A percentile compares a stretch with the other conserved stretches of the same genome.
Conservation (phyloP, 371 early-diverging fungal genomes). For the Haplosporangium sp. region DNA sequence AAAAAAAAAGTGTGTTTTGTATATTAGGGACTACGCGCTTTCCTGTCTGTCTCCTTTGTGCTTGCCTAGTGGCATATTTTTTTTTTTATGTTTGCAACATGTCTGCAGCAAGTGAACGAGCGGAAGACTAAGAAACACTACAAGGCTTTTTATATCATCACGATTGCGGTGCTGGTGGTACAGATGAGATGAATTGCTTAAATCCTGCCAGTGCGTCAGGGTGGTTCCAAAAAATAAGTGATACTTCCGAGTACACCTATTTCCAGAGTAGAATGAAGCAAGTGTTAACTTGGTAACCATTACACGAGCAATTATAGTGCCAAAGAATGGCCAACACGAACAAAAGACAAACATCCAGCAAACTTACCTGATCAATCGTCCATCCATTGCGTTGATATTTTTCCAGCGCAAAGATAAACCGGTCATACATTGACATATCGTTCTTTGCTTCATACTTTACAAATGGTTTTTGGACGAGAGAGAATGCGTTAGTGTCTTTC, state of each 20-base stretch:
- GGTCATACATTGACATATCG: constrained; percentile 54
- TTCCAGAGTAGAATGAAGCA: background rate
- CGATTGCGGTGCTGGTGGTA: constrained; percentile 35
- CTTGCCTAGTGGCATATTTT: too few relatives aligned
- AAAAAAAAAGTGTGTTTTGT: background rate
- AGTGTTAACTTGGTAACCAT: too few relatives aligned
- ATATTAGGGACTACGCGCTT: background rate
- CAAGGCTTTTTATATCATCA: background rate
- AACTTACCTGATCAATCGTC: constrained; percentile 48
- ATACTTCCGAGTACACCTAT: constrained; percentile 53
- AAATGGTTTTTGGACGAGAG: too few relatives aligned
- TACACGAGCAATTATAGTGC: too few relatives aligned
- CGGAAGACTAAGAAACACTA: background rate
- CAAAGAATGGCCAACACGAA: background rate
- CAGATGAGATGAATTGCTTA: constrained; percentile 43
- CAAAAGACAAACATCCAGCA: background rate
- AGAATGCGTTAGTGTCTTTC: too few relatives aligned
- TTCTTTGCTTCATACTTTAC: constrained; percentile 39
- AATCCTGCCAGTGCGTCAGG: constrained; percentile 47
- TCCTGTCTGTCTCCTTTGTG: too few relatives aligned
- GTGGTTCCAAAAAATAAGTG: constrained; percentile 55
- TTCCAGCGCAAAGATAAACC: constrained; percentile 52
- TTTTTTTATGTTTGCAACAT: too few relatives aligned
- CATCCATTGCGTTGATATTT: constrained; percentile 51
- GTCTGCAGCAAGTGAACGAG: too few relatives aligned